Evolutionary conservation across 2,329 filamentous ascomycete genomes (phyloP).

Genomic region (Penicillium sp.): DNA sequence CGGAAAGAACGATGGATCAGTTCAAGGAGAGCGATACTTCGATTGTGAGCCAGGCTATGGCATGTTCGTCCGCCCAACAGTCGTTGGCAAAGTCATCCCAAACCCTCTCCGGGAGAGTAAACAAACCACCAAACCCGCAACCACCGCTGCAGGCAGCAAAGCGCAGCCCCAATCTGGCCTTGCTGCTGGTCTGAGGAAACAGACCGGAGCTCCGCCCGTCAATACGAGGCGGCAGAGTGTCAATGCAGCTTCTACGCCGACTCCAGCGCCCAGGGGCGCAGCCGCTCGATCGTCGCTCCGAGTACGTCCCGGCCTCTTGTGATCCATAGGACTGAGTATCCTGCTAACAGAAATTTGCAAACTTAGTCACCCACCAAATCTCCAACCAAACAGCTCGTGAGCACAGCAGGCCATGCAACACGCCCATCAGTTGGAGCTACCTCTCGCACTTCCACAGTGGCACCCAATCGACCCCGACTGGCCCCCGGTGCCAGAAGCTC

Average conservation of each 20-base stretch:
- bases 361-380: constrained; percentile 74
- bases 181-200: constrained; percentile 39
- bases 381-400: constrained; percentile 71
- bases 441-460: constrained; percentile 56
- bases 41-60: constrained; percentile 69
- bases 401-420: constrained; percentile 52
- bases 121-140: constrained; percentile 34
- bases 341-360: constrained; percentile 19
- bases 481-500: constrained; percentile 61
- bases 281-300: constrained; percentile 39
- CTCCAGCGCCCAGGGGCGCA: constrained; percentile 61
- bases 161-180: constrained; percentile 10
- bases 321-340: constrained; percentile 1
- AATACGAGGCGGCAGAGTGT: constrained; percentile 66
- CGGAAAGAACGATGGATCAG: constrained; percentile 93
- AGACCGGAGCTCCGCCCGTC: constrained; percentile 54
- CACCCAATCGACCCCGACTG: constrained; percentile 54
- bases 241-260: constrained; percentile 68
- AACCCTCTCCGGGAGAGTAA: constrained; percentile 36
- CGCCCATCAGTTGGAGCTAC: constrained; percentile 41
- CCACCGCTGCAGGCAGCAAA: constrained; percentile 31
- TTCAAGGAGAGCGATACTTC: constrained; percentile 86
- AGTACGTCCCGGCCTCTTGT: constrained; percentile 27
- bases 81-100: constrained; percentile 58
- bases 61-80: constrained; percentile 82